These are phyloP conservation scores for Purpureocillium lavendulum DNA, from an alignment of 2,329 filamentous ascomycete genomes.

Conservation along the genomic window DNA sequence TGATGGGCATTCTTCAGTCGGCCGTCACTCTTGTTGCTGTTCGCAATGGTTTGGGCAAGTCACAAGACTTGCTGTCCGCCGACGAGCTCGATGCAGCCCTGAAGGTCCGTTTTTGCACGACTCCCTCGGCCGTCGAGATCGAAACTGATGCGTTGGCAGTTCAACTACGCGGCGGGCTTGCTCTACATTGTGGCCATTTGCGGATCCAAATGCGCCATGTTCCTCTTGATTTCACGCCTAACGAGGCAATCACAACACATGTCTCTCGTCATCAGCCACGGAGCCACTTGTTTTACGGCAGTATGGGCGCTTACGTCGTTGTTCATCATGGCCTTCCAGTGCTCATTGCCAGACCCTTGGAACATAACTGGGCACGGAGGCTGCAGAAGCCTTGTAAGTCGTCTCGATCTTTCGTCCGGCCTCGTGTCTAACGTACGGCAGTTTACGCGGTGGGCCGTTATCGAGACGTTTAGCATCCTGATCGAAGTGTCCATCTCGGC, in stretches of 20 bases:
- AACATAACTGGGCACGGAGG: neutral
- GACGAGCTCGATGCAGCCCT: conserved; percentile 3
- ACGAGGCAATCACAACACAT: conserved; percentile 7
- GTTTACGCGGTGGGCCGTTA: conserved; percentile 7
- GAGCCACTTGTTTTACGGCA: conserved; percentile 3
- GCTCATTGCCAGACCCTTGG: conserved; percentile 5
- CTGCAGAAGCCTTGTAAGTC: conserved; percentile 4
- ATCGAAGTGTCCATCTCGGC: conserved; percentile 8
- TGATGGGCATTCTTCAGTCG: conserved; percentile 6
- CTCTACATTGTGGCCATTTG: conserved; percentile 9
- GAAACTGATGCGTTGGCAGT: conserved; percentile 1
- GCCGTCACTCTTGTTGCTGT: conserved; percentile 5
- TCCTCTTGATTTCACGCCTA: conserved; percentile 8
- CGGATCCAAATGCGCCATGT: conserved; percentile 10
- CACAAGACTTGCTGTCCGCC: conserved; percentile 1
- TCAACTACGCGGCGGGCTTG: conserved; percentile 6
- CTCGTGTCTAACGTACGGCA: neutral
- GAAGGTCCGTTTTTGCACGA: too few relatives aligned
- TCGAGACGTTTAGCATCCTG: conserved; percentile 7
- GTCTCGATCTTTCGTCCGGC: neutral
- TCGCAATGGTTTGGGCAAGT: conserved; percentile 7
- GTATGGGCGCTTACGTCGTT: conserved; percentile 6
- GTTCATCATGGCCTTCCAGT: conserved; percentile 8
- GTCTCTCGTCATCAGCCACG: conserved; percentile 2
- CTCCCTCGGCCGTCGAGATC: neutral